Evolutionary conservation across 225 moss, liverwort and hornwort species (phyloP), one percentile per base, ranked within the genome.

Genomic region (Neckera pumila): DNA sequence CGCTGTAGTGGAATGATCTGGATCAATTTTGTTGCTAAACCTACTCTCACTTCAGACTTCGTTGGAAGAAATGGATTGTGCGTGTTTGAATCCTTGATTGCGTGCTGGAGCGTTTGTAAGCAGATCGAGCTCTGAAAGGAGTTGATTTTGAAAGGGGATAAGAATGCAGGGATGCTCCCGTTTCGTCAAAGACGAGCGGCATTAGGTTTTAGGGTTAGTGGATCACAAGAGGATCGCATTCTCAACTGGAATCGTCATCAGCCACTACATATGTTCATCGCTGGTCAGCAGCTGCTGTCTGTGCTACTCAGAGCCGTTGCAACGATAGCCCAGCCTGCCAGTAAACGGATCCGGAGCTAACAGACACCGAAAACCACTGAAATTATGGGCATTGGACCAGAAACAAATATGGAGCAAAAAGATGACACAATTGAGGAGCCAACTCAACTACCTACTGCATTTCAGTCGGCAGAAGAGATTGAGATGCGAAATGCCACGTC

Each of bases 401-500:
- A 86, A 89, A 69, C 58, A 77, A 82, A 59, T 31, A 65, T 85
- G 77, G 89, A 90, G 42, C 81, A 17, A 58, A 79, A 87, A 59
- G 89, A 92, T 19, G 94, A 92, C 17, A 31, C 40, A 31, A 47
- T 83, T 61, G 87, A 92, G 89, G 92, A 93, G 86, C 89, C 90
- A 83, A 87, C 80, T 73, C 90, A 73, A 82, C 87, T 85, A 67
- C 85, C 85, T 57, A 95, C 95, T 61, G 89, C 95, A 65, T 95
- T 99, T 87, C 94, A 97, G 81, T 70, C 90, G 85, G 99, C 96
- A 73, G 99, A 99, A 91, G 97, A 97, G 84, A 87, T 92, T 38
- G 99, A 99, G 87, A 96, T 87, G 90, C 94, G 94, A 80, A 96
- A 95, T 88, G 97, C 99, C 80, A 92, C 96, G 67, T 96, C 96